Base-by-base conservation (phyloP, 495 filamentous ascomycete species). In the Jackrogersella minutella region DNA sequence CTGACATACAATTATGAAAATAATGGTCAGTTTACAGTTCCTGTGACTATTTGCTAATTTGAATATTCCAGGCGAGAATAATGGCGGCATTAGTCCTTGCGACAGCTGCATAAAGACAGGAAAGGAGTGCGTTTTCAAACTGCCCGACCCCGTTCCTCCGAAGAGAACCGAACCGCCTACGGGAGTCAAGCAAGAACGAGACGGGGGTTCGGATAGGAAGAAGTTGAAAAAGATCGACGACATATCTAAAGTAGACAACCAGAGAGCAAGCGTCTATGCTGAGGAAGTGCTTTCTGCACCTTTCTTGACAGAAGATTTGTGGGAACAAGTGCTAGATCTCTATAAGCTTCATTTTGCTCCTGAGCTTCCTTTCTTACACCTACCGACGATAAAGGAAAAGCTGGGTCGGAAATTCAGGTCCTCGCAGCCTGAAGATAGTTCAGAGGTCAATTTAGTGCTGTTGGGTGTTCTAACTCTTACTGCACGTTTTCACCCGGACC, bases 291-390 rank as follows among this genome's bases (percentile, higher is more conserved):
- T 86, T 58, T 81, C 82, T 37, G 79, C 80, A 22, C 70, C 79
- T 0, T 81, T 89, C 51, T 79, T 91, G 26, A 90, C 87, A n/a
- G 81, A 86, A 31, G 85, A 90, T 55, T 78, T 89, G 2, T 92
- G 88, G 88, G 85, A 86, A 64, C 85, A 87, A 55, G 74, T 92
- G 63, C 90, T 92, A 66, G 90, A 93, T 62, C 85, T 92, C 46
- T 96, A 92, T 74, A 88, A 93, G 76, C 81, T 91, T 13, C 91
- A 96, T 74, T 94, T 89, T 72, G 90, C 90, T 0, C 89, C 91
- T 0, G 87, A 93, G 47, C 81, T 96, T 46, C 91, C 92, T 2
- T 96, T 96, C 73, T 79, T 96, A 14, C 91, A 95, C 68, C 82
- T 90, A 11, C 88, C 90, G 1, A 91, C 89, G 0, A 89, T 96